Conservation (phyloP, 2,329 filamentous ascomycete genomes). For the Apiospora malaysiana region DNA sequence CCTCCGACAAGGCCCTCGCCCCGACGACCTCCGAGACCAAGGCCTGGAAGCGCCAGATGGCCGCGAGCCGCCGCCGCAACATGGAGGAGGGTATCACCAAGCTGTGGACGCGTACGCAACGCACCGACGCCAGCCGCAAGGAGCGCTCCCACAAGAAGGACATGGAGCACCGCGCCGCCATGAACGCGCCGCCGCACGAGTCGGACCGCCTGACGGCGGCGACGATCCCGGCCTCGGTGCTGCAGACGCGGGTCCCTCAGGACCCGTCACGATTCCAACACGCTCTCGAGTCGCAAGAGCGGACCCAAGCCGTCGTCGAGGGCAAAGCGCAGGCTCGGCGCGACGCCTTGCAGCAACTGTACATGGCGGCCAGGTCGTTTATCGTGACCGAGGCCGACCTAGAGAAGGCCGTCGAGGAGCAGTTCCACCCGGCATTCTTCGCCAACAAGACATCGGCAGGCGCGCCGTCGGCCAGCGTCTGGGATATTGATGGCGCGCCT, state of each 20-base stretch:
- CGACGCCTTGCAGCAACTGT: conserved; percentile 82
- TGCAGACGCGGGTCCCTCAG: conserved; percentile 57
- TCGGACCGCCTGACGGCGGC: conserved; percentile 79
- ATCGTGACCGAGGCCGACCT: conserved; percentile 84
- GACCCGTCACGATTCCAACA: conserved; percentile 68
- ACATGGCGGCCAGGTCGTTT: conserved; percentile 86
- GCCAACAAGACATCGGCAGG: conserved; percentile 42
- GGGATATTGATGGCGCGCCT: conserved; percentile 56
- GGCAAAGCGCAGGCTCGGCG: conserved; percentile 65
- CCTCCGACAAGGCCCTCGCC: conserved; percentile 42
- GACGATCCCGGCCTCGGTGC: conserved; percentile 62
- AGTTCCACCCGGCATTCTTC: conserved; percentile 73
- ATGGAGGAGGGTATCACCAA: conserved; percentile 73
- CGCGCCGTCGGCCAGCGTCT: conserved; percentile 51
- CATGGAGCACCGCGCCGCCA: conserved; percentile 49
- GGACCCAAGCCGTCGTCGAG: conserved; percentile 50
- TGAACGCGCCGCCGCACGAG: conserved; percentile 70
- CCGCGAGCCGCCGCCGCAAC: conserved; percentile 72
- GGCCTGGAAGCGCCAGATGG: conserved; percentile 76
- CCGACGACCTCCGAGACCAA: conserved; percentile 46
- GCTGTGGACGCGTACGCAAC: conserved; percentile 70
- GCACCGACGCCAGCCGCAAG: conserved; percentile 43
- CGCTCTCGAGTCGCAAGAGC: conserved; percentile 49
- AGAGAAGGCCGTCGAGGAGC: conserved; percentile 71
- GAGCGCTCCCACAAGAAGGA: conserved; percentile 54